Base-by-base conservation (phyloP, 2,329 filamentous ascomycete species). In the Penicillium decumbens region DNA sequence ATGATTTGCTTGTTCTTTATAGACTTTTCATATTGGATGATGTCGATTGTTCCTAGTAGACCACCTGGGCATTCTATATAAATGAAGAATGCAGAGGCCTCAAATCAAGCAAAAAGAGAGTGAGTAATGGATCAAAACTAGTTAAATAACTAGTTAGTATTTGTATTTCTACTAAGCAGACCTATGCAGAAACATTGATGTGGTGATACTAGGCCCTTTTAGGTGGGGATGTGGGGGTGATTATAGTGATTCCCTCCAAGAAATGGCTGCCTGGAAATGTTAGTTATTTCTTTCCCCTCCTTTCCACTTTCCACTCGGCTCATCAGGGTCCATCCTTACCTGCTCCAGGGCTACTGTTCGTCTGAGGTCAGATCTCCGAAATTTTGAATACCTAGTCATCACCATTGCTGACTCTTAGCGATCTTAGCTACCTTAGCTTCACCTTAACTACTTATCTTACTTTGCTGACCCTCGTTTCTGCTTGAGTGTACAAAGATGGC, bases 401-500 rank as follows among this genome's bases (percentile, higher is more conserved):
- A n/a, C 27, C 10, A 33, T 18, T 46, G 44, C 47, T 49, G 41
- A 43, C 18, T 25, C 18, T 15, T 20, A 18, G 15, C 15, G 15
- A 18, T 18, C 15, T 18, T 18, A 18, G 15, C 15, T 18, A 18
- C 15, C 15, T 18, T 18, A 18, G 15, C 15, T 18, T 18, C 15
- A 18, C 15, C 15, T 18, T 18, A 18, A 18, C 15, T 18, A 18
- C 1, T 18, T 18, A 18, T 32, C n/a, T 13, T 20, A 1, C 15
- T 35, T 35, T 35, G 6, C 32, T 18, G 32, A 35, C 29, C 33
- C 12, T 27, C 3, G 8, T 38, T 18, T 23, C 1, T n/a, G 3
- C 33, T 10, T 3, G 15, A 32, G 7, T 27, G 7, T 20, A 20
- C 20, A 35, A 55, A 43, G 32, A 58, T 59, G 42, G 42, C 60